Conservation (phyloP, 306 rosid genomes). For the Vigna radiata region DNA sequence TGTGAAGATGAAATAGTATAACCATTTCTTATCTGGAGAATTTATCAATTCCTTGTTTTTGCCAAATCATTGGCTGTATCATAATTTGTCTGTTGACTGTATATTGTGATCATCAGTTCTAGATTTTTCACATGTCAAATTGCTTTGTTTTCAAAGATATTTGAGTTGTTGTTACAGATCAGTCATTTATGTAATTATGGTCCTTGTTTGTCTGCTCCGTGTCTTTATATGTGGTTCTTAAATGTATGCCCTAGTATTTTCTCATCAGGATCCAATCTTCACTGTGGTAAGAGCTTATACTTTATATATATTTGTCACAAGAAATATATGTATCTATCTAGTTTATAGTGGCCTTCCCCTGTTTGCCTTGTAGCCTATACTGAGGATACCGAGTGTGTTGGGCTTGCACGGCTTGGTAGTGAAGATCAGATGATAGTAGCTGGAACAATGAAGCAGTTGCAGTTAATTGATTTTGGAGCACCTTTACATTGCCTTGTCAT, state of each 20-base stretch:
- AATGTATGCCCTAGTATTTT: conserved; percentile 4
- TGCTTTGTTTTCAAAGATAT: conserved; percentile 1
- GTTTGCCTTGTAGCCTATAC: conserved; percentile 61
- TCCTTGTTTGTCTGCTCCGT: neutral
- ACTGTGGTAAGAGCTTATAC: conserved; percentile 8
- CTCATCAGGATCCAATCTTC: conserved; percentile 24
- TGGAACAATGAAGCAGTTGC: conserved; percentile 79
- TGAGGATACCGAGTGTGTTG: conserved; percentile 80
- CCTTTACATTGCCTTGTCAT: conserved; percentile 97
- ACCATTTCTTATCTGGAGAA: neutral
- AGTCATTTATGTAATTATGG: neutral
- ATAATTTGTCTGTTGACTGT: conserved; percentile 7
- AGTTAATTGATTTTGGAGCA: conserved; percentile 73
- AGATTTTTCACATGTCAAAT: conserved; percentile 10
- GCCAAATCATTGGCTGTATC: neutral
- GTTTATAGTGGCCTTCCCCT: neutral
- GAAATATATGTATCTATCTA: neutral
- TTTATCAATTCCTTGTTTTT: conserved; percentile 1
- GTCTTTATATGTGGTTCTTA: neutral
- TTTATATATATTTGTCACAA: neutral
- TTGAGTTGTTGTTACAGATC: conserved; percentile 11
- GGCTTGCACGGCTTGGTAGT: conserved; percentile 90
- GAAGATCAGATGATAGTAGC: conserved; percentile 81
- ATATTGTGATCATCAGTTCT: neutral
- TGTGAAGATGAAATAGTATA: neutral